Evolutionary conservation across 2,329 filamentous ascomycete species (phyloP).

Genomic region (Westerdykella ornata): DNA sequence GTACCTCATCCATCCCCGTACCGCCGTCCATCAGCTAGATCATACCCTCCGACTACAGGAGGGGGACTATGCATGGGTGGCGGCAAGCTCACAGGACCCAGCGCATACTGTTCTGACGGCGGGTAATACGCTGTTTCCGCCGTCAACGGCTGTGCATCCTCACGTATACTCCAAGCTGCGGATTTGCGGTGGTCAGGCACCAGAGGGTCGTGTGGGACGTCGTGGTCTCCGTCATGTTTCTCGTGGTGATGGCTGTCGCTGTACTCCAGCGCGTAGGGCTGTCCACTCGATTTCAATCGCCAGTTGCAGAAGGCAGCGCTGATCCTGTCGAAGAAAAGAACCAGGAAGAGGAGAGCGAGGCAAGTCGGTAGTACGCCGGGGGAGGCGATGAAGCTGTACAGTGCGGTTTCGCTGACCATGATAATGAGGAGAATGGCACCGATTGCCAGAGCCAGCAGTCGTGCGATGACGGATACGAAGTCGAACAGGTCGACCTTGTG

Average conservation of each 20-base stretch:
- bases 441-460: constrained; percentile 21
- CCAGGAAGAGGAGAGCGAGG: constrained; percentile 31
- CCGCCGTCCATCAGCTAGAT: constrained; percentile 1
- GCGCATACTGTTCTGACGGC: constrained; percentile 10
- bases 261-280: constrained; percentile 26
- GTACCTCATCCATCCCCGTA: background rate
- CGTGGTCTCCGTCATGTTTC: constrained; percentile 4
- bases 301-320: constrained; percentile 26
- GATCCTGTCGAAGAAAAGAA: constrained; percentile 27
- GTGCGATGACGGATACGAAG: constrained; percentile 31
- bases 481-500: constrained; percentile 38
- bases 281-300: constrained; percentile 23
- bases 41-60: background rate
- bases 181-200: constrained; percentile 16
- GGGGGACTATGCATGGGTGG: constrained; percentile 3
- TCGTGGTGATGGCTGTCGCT: constrained; percentile 23
- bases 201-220: constrained; percentile 10
- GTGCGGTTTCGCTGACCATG: constrained; percentile 15
- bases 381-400: constrained; percentile 24
- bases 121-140: constrained; percentile 14
- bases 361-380: constrained; percentile 33
- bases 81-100: constrained; percentile 16
- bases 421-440: constrained; percentile 28
- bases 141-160: constrained; percentile 12
- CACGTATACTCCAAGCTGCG: constrained; percentile 17